Evolutionary conservation across 2,329 filamentous ascomycete species (phyloP).

Genomic region (Aspergillus ustus): DNA sequence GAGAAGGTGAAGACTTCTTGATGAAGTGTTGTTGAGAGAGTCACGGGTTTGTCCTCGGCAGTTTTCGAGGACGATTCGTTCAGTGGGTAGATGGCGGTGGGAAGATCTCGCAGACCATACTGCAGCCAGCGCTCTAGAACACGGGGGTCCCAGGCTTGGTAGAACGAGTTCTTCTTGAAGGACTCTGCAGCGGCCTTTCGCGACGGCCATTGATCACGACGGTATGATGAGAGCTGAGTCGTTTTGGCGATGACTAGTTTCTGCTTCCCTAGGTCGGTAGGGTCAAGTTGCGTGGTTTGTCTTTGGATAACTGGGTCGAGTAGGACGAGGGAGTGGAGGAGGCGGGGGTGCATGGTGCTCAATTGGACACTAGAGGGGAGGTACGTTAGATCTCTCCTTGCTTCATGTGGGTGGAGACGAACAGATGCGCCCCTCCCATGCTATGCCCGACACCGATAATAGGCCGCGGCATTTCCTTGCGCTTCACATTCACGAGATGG

Average conservation of each 20-base stretch:
- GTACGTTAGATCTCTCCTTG: neutral
- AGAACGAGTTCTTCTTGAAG: conserved; percentile 75
- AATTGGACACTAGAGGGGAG: conserved; percentile 59
- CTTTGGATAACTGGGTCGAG: conserved; percentile 80
- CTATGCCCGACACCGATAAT: conserved; percentile 87
- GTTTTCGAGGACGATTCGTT: conserved; percentile 22
- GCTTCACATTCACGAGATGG: conserved; percentile 83
- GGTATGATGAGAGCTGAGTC: conserved; percentile 65
- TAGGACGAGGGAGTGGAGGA: conserved; percentile 75
- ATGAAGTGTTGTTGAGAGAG: conserved; percentile 77
- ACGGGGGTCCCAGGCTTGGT: conserved; percentile 78
- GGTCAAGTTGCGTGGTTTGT: conserved; percentile 47
- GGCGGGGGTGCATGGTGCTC: conserved; percentile 76
- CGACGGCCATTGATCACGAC: conserved; percentile 83
- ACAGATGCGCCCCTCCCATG: conserved; percentile 77
- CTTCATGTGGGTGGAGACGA: neutral
- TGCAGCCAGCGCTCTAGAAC: conserved; percentile 75
- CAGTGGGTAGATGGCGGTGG: conserved; percentile 57
- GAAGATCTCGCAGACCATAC: conserved; percentile 75
- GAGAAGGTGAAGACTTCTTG: conserved; percentile 72
- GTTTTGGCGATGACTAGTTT: conserved; percentile 39
- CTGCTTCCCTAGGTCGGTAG: conserved; percentile 27
- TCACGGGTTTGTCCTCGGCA: conserved; percentile 57
- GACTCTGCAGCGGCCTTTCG: conserved; percentile 67
- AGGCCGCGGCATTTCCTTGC: conserved; percentile 76